Evolutionary conservation across 106 monocot species (phyloP).

Genomic region (Apostasia shenzhenica): DNA sequence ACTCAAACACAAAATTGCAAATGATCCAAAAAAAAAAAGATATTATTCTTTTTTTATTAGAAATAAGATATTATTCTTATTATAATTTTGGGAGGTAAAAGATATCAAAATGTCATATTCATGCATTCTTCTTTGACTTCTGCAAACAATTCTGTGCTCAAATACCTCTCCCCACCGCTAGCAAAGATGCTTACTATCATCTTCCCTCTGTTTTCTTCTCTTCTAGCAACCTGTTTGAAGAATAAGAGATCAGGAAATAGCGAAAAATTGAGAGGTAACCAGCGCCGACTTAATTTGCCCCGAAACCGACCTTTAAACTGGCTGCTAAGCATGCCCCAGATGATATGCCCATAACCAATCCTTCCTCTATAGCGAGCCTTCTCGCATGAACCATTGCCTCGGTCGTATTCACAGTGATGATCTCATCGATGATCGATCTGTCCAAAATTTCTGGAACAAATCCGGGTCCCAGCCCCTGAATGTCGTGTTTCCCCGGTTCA

Average conservation of each 20-base stretch:
- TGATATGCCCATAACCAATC: slow-evolving; percentile 79
- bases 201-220: slow-evolving; percentile 64
- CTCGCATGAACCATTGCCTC: slow-evolving; percentile 64
- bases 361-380: slow-evolving; percentile 79
- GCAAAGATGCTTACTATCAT: slow-evolving; percentile 76
- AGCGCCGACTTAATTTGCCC: neutral
- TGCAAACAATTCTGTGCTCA: slow-evolving; percentile 74
- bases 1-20: too few species aligned
- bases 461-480: slow-evolving; percentile 73
- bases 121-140: slow-evolving; percentile 61
- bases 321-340: slow-evolving; percentile 88
- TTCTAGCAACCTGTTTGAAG: slow-evolving; percentile 38
- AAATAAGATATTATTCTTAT: neutral
- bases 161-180: slow-evolving; percentile 76
- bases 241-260: neutral
- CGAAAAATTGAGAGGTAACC: neutral
- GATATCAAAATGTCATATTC: slow-evolving; percentile 49
- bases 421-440: slow-evolving; percentile 49
- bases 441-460: slow-evolving; percentile 57
- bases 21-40: too few species aligned
- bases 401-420: slow-evolving; percentile 46
- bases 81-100: neutral
- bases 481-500: slow-evolving; percentile 52
- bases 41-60: too few species aligned
- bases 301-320: slow-evolving; percentile 47